These are phyloP conservation scores for Verticillium dahliae DNA, from an alignment of 2,329 filamentous ascomycete genomes.

Conservation along the genomic window DNA sequence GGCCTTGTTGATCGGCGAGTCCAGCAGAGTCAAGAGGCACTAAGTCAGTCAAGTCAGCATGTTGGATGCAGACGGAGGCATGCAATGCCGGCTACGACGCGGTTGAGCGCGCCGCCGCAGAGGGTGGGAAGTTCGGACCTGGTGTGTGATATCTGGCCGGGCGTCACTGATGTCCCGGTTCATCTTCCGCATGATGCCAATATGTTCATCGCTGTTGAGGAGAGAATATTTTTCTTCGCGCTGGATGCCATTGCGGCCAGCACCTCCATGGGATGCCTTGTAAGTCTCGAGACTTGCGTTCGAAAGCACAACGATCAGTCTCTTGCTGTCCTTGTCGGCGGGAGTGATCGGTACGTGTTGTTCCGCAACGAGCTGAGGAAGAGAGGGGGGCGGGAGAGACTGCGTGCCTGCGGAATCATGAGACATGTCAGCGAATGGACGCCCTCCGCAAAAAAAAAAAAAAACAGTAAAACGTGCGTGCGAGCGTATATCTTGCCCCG, in stretches of 20 bases:
- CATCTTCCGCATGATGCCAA: constrained; percentile 99
- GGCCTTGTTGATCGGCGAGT: constrained; percentile 98
- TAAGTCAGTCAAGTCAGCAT: constrained; percentile 41
- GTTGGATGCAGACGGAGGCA: constrained; percentile 33
- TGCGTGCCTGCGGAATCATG: constrained; percentile 65
- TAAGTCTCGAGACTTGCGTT: constrained; percentile 98
- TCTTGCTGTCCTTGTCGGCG: constrained; percentile 83
- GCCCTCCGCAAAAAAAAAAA: neutral
- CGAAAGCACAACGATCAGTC: constrained; percentile 91
- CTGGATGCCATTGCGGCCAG: constrained; percentile 53
- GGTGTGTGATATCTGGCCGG: constrained; percentile 94
- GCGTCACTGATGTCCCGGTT: constrained; percentile 97
- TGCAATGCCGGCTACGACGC: neutral
- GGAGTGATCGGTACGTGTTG: constrained; percentile 79
- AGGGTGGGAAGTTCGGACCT: constrained; percentile 54
- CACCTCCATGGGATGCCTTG: constrained; percentile 74
- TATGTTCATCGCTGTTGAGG: constrained; percentile 98
- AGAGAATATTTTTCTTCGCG: constrained; percentile 95
- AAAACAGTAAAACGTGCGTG: neutral
- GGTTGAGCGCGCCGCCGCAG: constrained; percentile 1
- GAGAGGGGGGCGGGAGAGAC: constrained; percentile 83
- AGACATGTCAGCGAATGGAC: constrained; percentile 10
- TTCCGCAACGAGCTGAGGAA: constrained; percentile 89
- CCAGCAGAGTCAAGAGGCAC: constrained; percentile 94
- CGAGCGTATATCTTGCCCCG: neutral